phyloP scores from a whole-genome alignment of 1,139 yeast genomes.

The Scheffersomyces segobiensis region DNA sequence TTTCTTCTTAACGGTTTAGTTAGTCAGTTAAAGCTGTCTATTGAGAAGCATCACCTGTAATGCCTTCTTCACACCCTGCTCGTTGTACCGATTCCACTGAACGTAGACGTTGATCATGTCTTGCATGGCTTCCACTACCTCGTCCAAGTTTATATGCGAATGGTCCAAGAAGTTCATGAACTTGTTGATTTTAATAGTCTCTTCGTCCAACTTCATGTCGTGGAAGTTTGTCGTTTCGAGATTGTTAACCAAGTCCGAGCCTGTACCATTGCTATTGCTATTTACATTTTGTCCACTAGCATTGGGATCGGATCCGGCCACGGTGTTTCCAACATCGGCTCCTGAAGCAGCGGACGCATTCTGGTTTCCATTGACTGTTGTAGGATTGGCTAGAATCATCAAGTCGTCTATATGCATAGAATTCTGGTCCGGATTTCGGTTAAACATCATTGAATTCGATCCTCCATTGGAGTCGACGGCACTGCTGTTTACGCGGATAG shows the following conservation, averaged over 20 bases:
- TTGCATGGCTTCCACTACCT: constrained; percentile 78
- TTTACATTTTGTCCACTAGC: neutral
- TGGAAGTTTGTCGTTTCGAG: constrained; percentile 23
- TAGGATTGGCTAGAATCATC: constrained; percentile 26
- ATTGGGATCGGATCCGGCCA: neutral
- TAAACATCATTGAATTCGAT: constrained; percentile 1
- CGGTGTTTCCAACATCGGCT: neutral
- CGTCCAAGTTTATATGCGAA: constrained; percentile 74
- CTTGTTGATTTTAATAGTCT: constrained; percentile 45
- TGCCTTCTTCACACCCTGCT: constrained; percentile 44
- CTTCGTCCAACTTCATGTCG: constrained; percentile 36
- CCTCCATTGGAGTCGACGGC: constrained; percentile 2
- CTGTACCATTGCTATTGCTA: neutral
- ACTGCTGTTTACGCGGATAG: constrained; percentile 16
- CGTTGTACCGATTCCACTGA: constrained; percentile 83
- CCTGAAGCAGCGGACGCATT: neutral
- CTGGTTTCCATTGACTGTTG: constrained; percentile 1
- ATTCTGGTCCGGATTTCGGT: constrained; percentile 2
- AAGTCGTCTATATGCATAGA: constrained; percentile 43
- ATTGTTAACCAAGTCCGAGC: neutral
- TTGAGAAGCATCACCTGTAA: constrained; percentile 43
- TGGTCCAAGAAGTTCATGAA: constrained; percentile 70
- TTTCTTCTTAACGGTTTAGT: neutral
- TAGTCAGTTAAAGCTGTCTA: constrained; percentile 15
- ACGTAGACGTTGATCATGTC: constrained; percentile 79